Percentiles rank a stretch among this genome's conserved stretches.
These are phyloP conservation scores for Dorcoceras hygrometricum DNA, from an alignment of 257 asterid species.

Conservation along the genomic window DNA sequence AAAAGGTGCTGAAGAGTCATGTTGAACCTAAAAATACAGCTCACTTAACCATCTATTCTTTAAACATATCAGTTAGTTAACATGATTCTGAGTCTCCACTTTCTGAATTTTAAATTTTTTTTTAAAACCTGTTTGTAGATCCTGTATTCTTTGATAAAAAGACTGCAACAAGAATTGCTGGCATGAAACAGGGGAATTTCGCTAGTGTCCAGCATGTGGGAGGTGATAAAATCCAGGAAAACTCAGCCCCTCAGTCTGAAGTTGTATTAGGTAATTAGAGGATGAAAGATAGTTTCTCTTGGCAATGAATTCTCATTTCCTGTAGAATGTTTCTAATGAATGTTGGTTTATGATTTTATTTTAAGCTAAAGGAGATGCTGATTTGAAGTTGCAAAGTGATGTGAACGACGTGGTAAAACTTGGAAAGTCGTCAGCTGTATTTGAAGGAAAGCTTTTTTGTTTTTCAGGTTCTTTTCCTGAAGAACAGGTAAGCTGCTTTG, in stretches of 20 bases:
- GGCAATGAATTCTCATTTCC: slow-evolving; percentile 23
- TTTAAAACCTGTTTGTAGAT: slow-evolving; percentile 41
- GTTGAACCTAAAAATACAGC: neutral
- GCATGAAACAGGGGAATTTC: slow-evolving; percentile 45
- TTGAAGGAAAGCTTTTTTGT: slow-evolving; percentile 61
- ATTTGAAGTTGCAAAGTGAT: slow-evolving; percentile 36
- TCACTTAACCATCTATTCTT: slow-evolving; percentile 17
- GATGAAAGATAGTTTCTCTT: slow-evolving; percentile 25
- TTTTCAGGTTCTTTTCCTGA: slow-evolving; percentile 79
- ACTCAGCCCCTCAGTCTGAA: slow-evolving; percentile 34
- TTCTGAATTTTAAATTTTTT: slow-evolving; percentile 6
- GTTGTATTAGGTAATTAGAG: slow-evolving; percentile 33
- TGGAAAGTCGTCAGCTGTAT: slow-evolving; percentile 48
- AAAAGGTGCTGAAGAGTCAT: slow-evolving; percentile 49
- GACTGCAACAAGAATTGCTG: slow-evolving; percentile 32
- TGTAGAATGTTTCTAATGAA: slow-evolving; percentile 19
- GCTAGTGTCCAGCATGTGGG: slow-evolving; percentile 37
- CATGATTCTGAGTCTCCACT: slow-evolving; percentile 26
- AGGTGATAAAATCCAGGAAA: slow-evolving; percentile 28
- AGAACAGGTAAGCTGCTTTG: slow-evolving; percentile 58
- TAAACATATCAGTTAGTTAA: slow-evolving; percentile 13
- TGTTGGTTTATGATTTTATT: slow-evolving; percentile 26
- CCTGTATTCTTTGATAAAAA: slow-evolving; percentile 39
- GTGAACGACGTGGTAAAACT: slow-evolving; percentile 36
- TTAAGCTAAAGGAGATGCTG: slow-evolving; percentile 41